Evolutionary conservation across 306 rosid species (phyloP), one percentile per base, ranked within the genome.

Genomic region (Vicia faba): DNA sequence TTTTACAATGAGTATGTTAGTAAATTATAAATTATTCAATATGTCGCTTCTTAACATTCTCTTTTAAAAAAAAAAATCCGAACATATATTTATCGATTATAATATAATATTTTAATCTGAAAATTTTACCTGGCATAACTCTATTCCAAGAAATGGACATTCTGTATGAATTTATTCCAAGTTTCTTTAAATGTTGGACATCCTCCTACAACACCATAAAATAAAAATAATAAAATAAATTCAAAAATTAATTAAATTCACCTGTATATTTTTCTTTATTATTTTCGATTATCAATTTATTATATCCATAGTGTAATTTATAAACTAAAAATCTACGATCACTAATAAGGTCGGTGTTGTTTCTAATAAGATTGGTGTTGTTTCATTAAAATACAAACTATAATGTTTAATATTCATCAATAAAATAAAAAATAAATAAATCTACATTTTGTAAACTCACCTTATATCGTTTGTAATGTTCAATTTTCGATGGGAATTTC

Each of bases 101-200:
- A 29, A 4, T 29, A 5, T 5, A 5, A 4, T 29, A 29, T 29
- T 29, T 29, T 5, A 29, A 29, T 15, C 15, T 2, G 2, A 15
- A 16, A 7, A 0, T 7, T 16, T 48, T 48, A 48, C 54, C 54
- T 0, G 79, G 84, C 7, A 81, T 4, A 50, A 81, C 10, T 41
- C 85, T 72, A 19, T 61, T 72, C 85, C 85, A 81, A 2, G 81
- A 57, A 15, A 81, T 68, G 29, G 84, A 76, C 31, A 76, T 56
- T 72, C 79, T 63, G 5, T 81, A 73, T 16, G 69, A 29, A 44
- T 69, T 64, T 31, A 77, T 40, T 64, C 82, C 79, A 33, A 81
- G 76, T 11, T n/a, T 25, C 55, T 76, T 80, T 18, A 80, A 18
- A 13, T 13, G 23, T 41, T 40, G 33, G 19, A 80, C 72, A 11